Evolutionary conservation across 2,329 filamentous ascomycete species (phyloP).

Genomic region (Xylaria sp.): DNA sequence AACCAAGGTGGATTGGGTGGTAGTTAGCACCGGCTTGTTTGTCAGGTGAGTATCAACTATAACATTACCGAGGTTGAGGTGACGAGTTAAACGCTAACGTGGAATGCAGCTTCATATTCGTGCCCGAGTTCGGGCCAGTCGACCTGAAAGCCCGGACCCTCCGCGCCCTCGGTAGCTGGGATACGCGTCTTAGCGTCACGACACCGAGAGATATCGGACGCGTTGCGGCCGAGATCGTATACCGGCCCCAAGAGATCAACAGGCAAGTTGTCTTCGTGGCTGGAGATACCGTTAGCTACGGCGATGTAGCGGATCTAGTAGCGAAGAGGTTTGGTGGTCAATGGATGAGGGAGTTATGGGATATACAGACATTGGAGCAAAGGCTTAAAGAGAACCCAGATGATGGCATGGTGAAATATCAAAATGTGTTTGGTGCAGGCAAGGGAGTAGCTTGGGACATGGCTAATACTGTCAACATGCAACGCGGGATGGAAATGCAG

Average conservation of each 20-base stretch:
- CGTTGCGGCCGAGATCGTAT: slow-evolving; percentile 67
- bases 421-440: slow-evolving; percentile 63
- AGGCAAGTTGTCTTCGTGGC: slow-evolving; percentile 60
- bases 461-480: slow-evolving; percentile 58
- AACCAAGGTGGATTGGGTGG: slow-evolving; percentile 64
- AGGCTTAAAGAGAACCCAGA: slow-evolving; percentile 57
- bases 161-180: slow-evolving; percentile 70
- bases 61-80: neutral
- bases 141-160: slow-evolving; percentile 57
- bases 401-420: slow-evolving; percentile 63
- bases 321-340: slow-evolving; percentile 54
- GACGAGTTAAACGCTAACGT: neutral
- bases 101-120: slow-evolving; percentile 73
- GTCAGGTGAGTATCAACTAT: slow-evolving; percentile 27
- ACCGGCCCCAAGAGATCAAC: slow-evolving; percentile 51
- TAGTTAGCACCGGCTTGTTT: slow-evolving; percentile 77
- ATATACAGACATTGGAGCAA: slow-evolving; percentile 53
- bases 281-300: slow-evolving; percentile 66
- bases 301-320: slow-evolving; percentile 60
- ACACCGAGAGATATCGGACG: slow-evolving; percentile 71
- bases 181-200: slow-evolving; percentile 71
- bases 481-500: slow-evolving; percentile 55
- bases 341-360: slow-evolving; percentile 59
- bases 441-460: slow-evolving; percentile 65
- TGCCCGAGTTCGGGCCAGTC: slow-evolving; percentile 71